Evolutionary conservation across 208 protist genomes (phyloP), one percentile per base, ranked within the genome.

Genomic region (Wallacemonas sp.): DNA sequence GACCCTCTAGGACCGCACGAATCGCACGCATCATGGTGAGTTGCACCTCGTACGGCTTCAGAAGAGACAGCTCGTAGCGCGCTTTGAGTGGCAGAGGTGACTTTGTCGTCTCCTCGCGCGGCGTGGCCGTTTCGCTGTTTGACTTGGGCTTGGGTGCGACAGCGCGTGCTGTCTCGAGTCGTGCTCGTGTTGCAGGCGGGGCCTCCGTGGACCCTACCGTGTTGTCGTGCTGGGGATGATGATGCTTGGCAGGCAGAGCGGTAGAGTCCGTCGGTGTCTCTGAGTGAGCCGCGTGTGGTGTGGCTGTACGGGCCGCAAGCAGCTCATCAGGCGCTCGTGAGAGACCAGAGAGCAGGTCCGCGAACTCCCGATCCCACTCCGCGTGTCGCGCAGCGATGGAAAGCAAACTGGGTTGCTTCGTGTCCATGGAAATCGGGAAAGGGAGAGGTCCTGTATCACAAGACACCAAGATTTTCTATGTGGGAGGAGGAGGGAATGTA

Each of bases 21-120:
- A 98, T 84, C 52, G 76, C 75, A 14, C 73, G 61, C 75, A 97
- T 95, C 84, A 98, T 98, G 24, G 83, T 74, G 0, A 76, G 61
- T 81, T 98, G 97, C 27, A 87, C 83, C 8, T 65, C 38, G 78
- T 98, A 98, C 1, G 94, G 79, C 16, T 66, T 33, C 64, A 83
- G 92, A 0, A 94, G 93, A n/a, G 52, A 14, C 9, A 58, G 16
- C 8, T 58, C 12, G n/a, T 58, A 58, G 52, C 52, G 52, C 14
- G 16, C 41, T 6, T 9, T 9, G 16, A n/a, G 16, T 4, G 41
- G 41, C n/a, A 21, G 5, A 21, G 41, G 14, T 12, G 34, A 38
- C 12, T 4, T 16, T 38, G 34, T 41, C 36, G 6, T 41, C 36
- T 14, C 9, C 14, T 41, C 14, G 36, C 14, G 9, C 36, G 36